phyloP scores from a whole-genome alignment of 2,329 filamentous ascomycete species.

The Orbilia blumenaviensis region DNA sequence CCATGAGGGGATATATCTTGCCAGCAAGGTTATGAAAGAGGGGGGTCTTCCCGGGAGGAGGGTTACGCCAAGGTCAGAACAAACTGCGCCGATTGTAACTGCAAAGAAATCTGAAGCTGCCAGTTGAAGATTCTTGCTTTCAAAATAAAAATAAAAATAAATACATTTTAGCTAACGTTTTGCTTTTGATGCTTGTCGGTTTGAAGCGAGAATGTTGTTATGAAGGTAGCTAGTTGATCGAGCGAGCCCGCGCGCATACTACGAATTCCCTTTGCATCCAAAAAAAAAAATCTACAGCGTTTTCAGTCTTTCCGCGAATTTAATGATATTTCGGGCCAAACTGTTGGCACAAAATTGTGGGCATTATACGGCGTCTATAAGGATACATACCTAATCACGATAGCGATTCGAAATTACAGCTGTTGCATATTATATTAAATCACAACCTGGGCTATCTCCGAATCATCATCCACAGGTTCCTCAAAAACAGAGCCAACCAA shows the following conservation, averaged over 20 bases:
- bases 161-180: slow-evolving; percentile 33
- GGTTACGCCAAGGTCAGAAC: slow-evolving; percentile 33
- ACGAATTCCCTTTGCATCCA: background rate
- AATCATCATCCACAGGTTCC: too few relatives aligned
- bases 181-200: background rate
- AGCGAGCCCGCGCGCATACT: background rate
- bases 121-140: background rate
- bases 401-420: background rate
- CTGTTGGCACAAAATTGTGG: too few relatives aligned
- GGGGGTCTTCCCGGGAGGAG: slow-evolving; percentile 31
- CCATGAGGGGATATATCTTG: slow-evolving; percentile 43
- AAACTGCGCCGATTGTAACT: slow-evolving; percentile 1
- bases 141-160: too few relatives aligned
- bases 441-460: too few relatives aligned
- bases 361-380: background rate
- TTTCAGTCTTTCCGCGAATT: background rate
- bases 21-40: slow-evolving; percentile 34
- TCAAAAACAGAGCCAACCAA: background rate
- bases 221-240: slow-evolving; percentile 10
- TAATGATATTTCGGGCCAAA: background rate
- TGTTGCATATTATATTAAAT: too few relatives aligned
- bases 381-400: background rate
- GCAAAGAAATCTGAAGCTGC: background rate
- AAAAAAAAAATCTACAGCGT: too few relatives aligned
- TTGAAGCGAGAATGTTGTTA: slow-evolving; percentile 27